phyloP scores from a whole-genome alignment of 176 grass and related monocot species.

The Carex myosuroides region DNA sequence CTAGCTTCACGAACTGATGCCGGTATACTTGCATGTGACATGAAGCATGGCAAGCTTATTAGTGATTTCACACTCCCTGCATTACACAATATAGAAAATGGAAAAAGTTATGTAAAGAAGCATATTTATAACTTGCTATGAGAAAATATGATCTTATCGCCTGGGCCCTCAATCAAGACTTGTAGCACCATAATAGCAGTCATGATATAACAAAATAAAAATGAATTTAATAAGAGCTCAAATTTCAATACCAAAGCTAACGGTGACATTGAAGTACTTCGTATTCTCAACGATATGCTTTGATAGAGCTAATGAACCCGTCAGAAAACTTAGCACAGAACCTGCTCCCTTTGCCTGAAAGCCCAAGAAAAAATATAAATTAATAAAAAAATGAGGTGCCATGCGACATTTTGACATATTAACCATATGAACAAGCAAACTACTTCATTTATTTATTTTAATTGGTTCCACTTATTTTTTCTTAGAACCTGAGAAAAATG shows the following conservation, averaged over 20 bases:
- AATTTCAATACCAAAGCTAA: constrained; percentile 78
- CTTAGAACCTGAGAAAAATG: constrained; percentile 76
- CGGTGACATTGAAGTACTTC: constrained; percentile 77
- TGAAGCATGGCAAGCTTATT: constrained; percentile 96
- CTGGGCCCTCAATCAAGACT: no score
- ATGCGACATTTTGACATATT: background rate
- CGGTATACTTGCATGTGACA: constrained; percentile 92
- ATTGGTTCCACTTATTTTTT: background rate
- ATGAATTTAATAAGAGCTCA: background rate
- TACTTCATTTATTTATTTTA: background rate
- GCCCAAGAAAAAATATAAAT: background rate
- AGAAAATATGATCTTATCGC: background rate
- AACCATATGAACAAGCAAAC: background rate
- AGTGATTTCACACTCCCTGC: constrained; percentile 94
- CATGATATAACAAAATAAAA: background rate
- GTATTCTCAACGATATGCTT: constrained; percentile 79
- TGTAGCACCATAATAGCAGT: background rate
- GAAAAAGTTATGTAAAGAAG: background rate
- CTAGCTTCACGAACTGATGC: constrained; percentile 52
- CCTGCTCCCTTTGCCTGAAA: constrained; percentile 81
- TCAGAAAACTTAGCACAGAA: constrained; percentile 87
- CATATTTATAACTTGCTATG: background rate
- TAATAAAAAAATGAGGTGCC: background rate
- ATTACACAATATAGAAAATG: background rate
- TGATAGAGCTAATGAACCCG: constrained; percentile 69